Conservation (phyloP, 2,329 filamentous ascomycete genomes). For the Claviceps pazoutovae region DNA sequence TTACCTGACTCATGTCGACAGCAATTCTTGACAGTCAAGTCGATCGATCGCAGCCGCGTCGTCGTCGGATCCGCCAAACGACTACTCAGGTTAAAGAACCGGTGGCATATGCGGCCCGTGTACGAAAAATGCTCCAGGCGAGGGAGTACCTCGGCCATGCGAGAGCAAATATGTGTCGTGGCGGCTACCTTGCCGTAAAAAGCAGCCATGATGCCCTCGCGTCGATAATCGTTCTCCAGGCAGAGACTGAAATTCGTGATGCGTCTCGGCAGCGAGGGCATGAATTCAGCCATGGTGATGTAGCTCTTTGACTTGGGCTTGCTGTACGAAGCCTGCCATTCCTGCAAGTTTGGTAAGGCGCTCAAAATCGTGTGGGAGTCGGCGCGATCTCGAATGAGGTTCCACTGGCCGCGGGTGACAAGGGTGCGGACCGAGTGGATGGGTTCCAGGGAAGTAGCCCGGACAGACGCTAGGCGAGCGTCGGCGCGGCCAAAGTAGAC, state of each 20-base stretch:
- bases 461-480: conserved; percentile 8
- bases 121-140: conserved; percentile 55
- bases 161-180: conserved; percentile 49
- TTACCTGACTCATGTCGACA: conserved; percentile 39
- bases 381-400: conserved; percentile 48
- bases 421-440: conserved; percentile 46
- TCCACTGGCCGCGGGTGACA: conserved; percentile 65
- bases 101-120: conserved; percentile 56
- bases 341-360: conserved; percentile 51
- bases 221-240: conserved; percentile 57
- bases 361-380: conserved; percentile 49
- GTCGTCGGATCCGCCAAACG: conserved; percentile 32
- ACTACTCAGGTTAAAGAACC: conserved; percentile 50
- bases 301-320: conserved; percentile 65
- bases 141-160: conserved; percentile 46
- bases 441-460: conserved; percentile 13
- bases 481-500: conserved; percentile 15
- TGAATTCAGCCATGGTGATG: conserved; percentile 50
- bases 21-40: conserved; percentile 62
- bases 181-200: conserved; percentile 48
- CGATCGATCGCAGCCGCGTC: conserved; percentile 47
- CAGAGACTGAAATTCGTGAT: conserved; percentile 53
- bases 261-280: conserved; percentile 41
- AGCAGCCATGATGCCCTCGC: conserved; percentile 45
- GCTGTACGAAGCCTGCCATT: conserved; percentile 51